Percentiles rank a stretch among this genome's conserved stretches.
These are phyloP conservation scores for Silene coronaria DNA, from an alignment of 179 eudicot species.

Conservation along the genomic window DNA sequence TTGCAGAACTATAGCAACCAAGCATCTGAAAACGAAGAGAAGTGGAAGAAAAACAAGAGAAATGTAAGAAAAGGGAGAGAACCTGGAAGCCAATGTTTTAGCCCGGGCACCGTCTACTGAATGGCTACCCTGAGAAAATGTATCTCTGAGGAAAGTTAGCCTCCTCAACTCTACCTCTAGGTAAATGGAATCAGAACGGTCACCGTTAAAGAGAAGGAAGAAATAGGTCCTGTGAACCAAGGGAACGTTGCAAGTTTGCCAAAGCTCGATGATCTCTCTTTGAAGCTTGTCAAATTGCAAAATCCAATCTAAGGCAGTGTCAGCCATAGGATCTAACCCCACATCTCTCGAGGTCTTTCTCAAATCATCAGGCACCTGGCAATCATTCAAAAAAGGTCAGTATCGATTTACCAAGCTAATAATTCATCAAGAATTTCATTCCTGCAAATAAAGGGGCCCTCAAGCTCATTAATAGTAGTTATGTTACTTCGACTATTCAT, in stretches of 20 bases:
- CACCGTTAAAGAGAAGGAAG: slow-evolving; percentile 74
- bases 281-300: slow-evolving; percentile 54
- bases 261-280: slow-evolving; percentile 59
- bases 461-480: no score
- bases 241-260: slow-evolving; percentile 76
- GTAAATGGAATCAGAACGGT: slow-evolving; percentile 74
- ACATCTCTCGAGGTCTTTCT: slow-evolving; percentile 44
- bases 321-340: slow-evolving; percentile 47
- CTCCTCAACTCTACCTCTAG: slow-evolving; percentile 84
- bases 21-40: background rate
- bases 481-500: no score
- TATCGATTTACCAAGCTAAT: background rate
- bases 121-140: slow-evolving; percentile 25
- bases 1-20: background rate
- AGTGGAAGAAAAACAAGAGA: background rate
- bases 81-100: slow-evolving; percentile 37
- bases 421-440: background rate
- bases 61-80: slow-evolving; percentile 5
- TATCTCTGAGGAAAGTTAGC: slow-evolving; percentile 46
- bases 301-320: slow-evolving; percentile 44
- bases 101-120: slow-evolving; percentile 25
- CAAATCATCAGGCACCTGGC: slow-evolving; percentile 31
- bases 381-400: slow-evolving; percentile 16
- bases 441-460: background rate
- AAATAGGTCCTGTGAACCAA: slow-evolving; percentile 87